Evolutionary conservation across 139 green algal species (phyloP), one percentile per base, ranked within the genome.

Genomic region (Haematococcus sp.): DNA sequence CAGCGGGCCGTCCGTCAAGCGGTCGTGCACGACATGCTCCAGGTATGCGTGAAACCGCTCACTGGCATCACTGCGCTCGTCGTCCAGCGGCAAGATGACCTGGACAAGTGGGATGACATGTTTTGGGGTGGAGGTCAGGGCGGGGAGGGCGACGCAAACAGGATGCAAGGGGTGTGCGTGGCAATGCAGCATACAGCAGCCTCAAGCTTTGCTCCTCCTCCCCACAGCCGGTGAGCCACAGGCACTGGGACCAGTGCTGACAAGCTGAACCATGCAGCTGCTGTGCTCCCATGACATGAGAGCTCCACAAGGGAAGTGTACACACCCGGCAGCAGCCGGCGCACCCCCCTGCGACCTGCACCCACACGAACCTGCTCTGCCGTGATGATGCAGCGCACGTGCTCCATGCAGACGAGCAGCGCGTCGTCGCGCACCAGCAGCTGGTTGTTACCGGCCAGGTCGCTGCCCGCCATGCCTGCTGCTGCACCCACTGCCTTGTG

Each of bases 371-470:
- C 81, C 76, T 85, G 81, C 74, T 93, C 88, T 2, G 82, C 78
- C 11, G 85, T 93, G 46, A 95, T 89, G 77, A 96, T 94, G 15
- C 93, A 60, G 1, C 86, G 74, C 52, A 93, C 85, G 70, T 95
- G 83, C 83, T 96, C 91, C 32, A 94, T 89, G 58, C 73, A 79
- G 33, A 95, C 79, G 15, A 96, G 81, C 60, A 96, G 82, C 0
- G 88, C 89, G 68, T 94, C 95, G 76, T 96, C 91, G 7, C 91
- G 75, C 28, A 94, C 88, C 54, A 93, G 80, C 66, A 78, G 77
- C 71, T 83, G 77, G 15, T 49, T 49, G 40, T 49, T 49, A 11
- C 32, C 55, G 28, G 61, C 64, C 28, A 30, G 54, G 52, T 79
- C 75, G 33, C 22, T 71, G 58, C 71, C 71, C 19, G 22, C 70